Evolutionary conservation across 306 rosid species (phyloP).

Genomic region (Corylus avellana): DNA sequence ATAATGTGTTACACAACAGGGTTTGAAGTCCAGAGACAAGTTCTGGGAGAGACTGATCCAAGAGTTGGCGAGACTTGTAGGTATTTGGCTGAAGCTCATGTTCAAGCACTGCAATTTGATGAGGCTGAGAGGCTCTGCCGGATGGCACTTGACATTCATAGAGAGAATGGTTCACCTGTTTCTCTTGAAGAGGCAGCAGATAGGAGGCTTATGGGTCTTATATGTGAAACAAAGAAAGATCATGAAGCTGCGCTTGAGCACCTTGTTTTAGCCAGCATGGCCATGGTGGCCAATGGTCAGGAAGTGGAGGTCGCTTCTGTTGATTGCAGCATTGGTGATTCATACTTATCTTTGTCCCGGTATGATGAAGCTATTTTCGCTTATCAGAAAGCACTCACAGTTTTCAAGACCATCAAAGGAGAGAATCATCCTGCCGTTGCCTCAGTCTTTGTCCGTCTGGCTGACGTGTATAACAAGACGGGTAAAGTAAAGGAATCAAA

Average conservation of each 20-base stretch:
- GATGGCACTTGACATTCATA: slow-evolving; percentile 83
- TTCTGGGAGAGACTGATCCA: slow-evolving; percentile 78
- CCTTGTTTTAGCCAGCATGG: slow-evolving; percentile 84
- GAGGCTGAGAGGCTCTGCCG: slow-evolving; percentile 86
- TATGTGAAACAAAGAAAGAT: slow-evolving; percentile 85
- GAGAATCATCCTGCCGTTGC: slow-evolving; percentile 91
- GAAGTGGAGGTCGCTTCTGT: slow-evolving; percentile 85
- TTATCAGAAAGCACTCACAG: slow-evolving; percentile 80
- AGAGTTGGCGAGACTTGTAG: slow-evolving; percentile 89
- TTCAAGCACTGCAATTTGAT: slow-evolving; percentile 80
- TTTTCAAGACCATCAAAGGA: slow-evolving; percentile 79
- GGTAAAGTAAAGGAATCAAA: slow-evolving; percentile 81
- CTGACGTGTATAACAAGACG: slow-evolving; percentile 75
- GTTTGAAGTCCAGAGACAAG: slow-evolving; percentile 70
- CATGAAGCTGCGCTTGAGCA: slow-evolving; percentile 93
- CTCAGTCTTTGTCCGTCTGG: slow-evolving; percentile 72
- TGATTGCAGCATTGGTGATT: slow-evolving; percentile 91
- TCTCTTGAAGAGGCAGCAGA: slow-evolving; percentile 93
- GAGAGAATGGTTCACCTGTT: slow-evolving; percentile 57
- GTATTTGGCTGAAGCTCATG: slow-evolving; percentile 92
- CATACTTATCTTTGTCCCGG: slow-evolving; percentile 74
- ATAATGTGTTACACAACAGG: slow-evolving; percentile 71
- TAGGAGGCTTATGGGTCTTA: slow-evolving; percentile 93
- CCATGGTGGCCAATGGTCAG: slow-evolving; percentile 87
- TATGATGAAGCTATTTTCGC: slow-evolving; percentile 82